Conservation (phyloP, 2,329 filamentous ascomycete genomes). For the Emergomyces orientalis region DNA sequence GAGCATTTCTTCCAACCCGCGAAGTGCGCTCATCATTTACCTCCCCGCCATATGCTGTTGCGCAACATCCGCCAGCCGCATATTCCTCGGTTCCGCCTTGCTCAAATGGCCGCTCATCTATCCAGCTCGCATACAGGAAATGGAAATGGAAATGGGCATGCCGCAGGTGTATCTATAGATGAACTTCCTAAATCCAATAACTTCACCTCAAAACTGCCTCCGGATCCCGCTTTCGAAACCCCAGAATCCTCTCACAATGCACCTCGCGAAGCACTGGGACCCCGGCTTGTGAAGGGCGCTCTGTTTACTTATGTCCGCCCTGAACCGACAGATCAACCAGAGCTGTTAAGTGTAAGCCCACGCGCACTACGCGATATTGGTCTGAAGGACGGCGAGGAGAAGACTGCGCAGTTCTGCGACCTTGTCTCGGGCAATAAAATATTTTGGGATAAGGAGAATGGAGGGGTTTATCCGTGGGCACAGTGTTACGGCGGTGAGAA, state of each 20-base stretch:
- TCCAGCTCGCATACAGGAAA: constrained; percentile 7
- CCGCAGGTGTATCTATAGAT: constrained; percentile 29
- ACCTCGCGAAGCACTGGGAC: constrained; percentile 64
- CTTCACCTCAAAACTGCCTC: constrained; percentile 59
- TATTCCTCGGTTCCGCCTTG: constrained; percentile 9
- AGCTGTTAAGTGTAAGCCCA: constrained; percentile 71
- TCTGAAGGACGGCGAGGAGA: constrained; percentile 57
- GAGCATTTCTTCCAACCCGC: not conserved
- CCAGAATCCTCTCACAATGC: constrained; percentile 73
- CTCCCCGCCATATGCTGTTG: constrained; percentile 11
- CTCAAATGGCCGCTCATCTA: constrained; percentile 15
- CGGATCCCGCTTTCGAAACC: constrained; percentile 70
- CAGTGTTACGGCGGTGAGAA: constrained; percentile 80
- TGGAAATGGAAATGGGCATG: not conserved
- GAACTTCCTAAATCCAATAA: constrained; percentile 55
- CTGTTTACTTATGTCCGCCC: constrained; percentile 88
- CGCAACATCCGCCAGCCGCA: constrained; percentile 6
- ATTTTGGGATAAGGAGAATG: constrained; percentile 61
- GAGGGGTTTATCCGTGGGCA: constrained; percentile 92
- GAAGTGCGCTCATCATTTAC: not conserved
- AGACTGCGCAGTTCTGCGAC: constrained; percentile 63
- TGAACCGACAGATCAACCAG: constrained; percentile 58
- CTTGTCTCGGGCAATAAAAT: constrained; percentile 76
- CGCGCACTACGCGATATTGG: constrained; percentile 74
- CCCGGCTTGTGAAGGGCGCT: constrained; percentile 74